Evolutionary conservation across 306 rosid species (phyloP), one percentile per base, ranked within the genome.

Genomic region (Glycine latifolia): DNA sequence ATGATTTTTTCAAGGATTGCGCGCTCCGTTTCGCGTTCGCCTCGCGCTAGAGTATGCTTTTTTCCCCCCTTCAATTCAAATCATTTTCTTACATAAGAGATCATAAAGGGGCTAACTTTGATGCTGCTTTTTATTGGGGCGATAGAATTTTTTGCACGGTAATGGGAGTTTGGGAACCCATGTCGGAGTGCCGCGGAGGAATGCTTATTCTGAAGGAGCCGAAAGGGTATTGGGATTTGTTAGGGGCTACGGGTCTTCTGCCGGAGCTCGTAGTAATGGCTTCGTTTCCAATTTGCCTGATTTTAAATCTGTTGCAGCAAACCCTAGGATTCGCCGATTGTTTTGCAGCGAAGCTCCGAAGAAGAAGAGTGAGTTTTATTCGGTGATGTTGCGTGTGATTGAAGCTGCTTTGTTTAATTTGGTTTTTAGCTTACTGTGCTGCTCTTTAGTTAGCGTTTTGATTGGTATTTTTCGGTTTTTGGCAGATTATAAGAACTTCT

Each of bases 401-500:
- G 70, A 47, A 55, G 53, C 52, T 75, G 56, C 16, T 79, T 63
- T 33, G 20, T 60, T 3, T 60, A 3, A 9, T 11, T 76, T 35
- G 48, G n/a, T 43, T 52, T 26, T 7, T 50, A 65, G 66, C 56
- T 48, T 75, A 55, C 62, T 67, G 26, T 75, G 44, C 10, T 11
- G 62, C 0, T 68, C 59, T 72, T 54, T 62, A 5, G 8, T 84
- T 74, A 44, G 41, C 10, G 62, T 75, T 63, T 67, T 80, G 59
- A 79, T 79, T 52, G 9, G 35, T 59, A 4, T 75, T 75, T 72
- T 50, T 73, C 31, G 17, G 15, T 49, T 55, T 47, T 69, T 41
- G 69, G 86, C 91, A 95, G 98, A 90, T 78, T 93, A 88, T 86
- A 94, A 95, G 88, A 95, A 95, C 86, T 95, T 83, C 54, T 89